Evolutionary conservation across 2,329 filamentous ascomycete species (phyloP), one percentile per base, ranked within the genome.

Genomic region (Emmonsiellopsis sp.): DNA sequence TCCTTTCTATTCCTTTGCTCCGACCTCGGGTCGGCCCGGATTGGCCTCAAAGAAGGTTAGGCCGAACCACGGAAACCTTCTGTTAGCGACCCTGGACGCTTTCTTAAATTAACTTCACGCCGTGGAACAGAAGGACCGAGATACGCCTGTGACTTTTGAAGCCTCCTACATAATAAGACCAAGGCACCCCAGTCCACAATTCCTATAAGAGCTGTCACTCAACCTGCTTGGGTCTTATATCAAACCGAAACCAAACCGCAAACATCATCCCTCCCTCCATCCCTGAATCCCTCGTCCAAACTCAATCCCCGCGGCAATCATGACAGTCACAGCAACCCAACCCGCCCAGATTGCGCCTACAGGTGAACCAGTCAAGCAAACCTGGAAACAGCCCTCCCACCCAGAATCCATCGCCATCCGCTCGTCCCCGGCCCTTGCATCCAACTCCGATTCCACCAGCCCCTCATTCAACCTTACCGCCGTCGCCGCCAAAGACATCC

Each of bases 391-490:
- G 26, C 56, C 58, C 9, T 58, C 58, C 5, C 58, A 60, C 42
- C 56, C 54, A 40, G 46, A 47, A 9, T 30, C 58, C 2, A 57
- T 59, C 38, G 52, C 51, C 26, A 48, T 60, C 38, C 31, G 49
- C 16, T 56, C 56, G 2, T 58, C 56, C n/a, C 38, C 52, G 16
- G 48, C 44, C 15, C 56, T 60, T 15, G 53, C 55, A 8, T 58
- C 55, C 11, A 35, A 45, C 41, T 57, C 57, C 7, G 47, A 53
- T 37, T 51, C 58, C 20, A 76, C 76, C 63, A 71, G 76, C 52
- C 74, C 77, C 55, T 62, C 63, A 10, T 85, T 80, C 69, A 78
- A 77, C 57, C 80, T 81, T 57, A 83, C 82, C 68, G 82, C 80
- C 63, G 63, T 81, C 58, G 82, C 82, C 41, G 76, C 70, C 57